These are phyloP conservation scores for Coemansia sp. DNA, from an alignment of 192 early-diverging fungal species.

Conservation along the genomic window DNA sequence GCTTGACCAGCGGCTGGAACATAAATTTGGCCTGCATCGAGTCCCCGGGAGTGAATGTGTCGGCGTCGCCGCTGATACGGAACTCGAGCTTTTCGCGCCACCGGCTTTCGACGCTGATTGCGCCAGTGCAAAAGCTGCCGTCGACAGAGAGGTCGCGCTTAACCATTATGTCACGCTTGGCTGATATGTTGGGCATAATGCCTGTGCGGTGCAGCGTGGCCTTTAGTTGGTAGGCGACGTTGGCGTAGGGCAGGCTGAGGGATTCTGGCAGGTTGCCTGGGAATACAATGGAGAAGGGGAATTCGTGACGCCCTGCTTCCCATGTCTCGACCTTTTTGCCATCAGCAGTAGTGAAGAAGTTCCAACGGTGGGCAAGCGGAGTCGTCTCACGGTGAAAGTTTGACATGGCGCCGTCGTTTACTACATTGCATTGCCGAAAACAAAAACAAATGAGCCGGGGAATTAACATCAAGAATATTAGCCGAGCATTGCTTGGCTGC, in stretches of 20 bases:
- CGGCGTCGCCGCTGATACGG: conserved; percentile 26
- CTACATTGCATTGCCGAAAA: conserved; percentile 12
- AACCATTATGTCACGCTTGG: conserved; percentile 22
- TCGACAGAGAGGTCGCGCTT: conserved; percentile 48
- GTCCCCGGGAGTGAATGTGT: conserved; percentile 46
- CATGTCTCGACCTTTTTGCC: conserved; percentile 44
- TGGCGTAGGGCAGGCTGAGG: conserved; percentile 45
- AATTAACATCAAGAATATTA: conserved; percentile 10
- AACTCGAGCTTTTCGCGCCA: conserved; percentile 51
- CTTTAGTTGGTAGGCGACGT: conserved; percentile 41
- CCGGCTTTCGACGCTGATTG: conserved; percentile 44
- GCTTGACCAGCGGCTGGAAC: conserved; percentile 51
- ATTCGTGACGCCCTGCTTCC: conserved; percentile 45
- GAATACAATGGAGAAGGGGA: conserved; percentile 44
- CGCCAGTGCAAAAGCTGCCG: conserved; percentile 46
- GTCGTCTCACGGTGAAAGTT: conserved; percentile 43
- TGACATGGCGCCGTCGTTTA: conserved; percentile 36
- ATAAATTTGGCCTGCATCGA: conserved; percentile 22
- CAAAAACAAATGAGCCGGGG: neutral
- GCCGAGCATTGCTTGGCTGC: neutral
- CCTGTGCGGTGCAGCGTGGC: conserved; percentile 44
- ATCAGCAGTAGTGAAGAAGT: conserved; percentile 38
- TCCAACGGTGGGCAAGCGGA: conserved; percentile 42
- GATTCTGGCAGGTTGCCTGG: conserved; percentile 46
- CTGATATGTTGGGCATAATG: conserved; percentile 38